A percentile compares a stretch with the other conserved stretches of the same genome.
Evolutionary conservation across 768 basidiomycete species (phyloP).

Genomic region (Boletales sp.): DNA sequence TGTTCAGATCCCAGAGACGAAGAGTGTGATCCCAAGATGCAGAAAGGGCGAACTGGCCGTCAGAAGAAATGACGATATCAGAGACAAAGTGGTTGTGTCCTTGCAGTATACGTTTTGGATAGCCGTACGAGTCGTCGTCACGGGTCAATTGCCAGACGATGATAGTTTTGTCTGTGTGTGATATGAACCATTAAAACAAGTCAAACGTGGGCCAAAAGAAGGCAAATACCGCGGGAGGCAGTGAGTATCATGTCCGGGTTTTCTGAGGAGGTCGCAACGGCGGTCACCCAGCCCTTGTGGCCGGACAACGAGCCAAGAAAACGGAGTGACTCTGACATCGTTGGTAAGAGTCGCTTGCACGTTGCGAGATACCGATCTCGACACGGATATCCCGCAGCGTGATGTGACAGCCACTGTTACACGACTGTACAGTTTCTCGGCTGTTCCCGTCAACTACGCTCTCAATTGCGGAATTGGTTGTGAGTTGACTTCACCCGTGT

Average conservation of each 20-base stretch:
- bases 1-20: conserved; percentile 99
- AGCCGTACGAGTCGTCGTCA: conserved; percentile 86
- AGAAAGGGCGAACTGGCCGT: conserved; percentile 98
- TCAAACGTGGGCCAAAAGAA: conserved; percentile 2
- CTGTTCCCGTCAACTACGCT: conserved; percentile 10
- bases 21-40: conserved; percentile 99
- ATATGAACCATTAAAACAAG: conserved; percentile 19
- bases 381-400: conserved; percentile 25
- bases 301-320: conserved; percentile 90
- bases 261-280: conserved; percentile 96
- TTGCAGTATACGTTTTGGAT: conserved; percentile 94
- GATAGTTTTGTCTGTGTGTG: conserved; percentile 98
- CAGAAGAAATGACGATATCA: conserved; percentile 97
- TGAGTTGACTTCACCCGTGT: neutral
- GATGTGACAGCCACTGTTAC: conserved; percentile 66
- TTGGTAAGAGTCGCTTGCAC: conserved; percentile 22
- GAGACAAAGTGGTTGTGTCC: conserved; percentile 99
- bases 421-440: conserved; percentile 55
- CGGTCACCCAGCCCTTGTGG: conserved; percentile 97
- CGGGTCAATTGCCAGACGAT: conserved; percentile 99
- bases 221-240: conserved; percentile 83
- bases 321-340: conserved; percentile 82
- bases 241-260: conserved; percentile 99
- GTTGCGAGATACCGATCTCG: conserved; percentile 15
- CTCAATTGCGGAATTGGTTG: neutral